phyloP scores from a whole-genome alignment of 352 stramenopile species.

The Globisporangium takayamanum region DNA sequence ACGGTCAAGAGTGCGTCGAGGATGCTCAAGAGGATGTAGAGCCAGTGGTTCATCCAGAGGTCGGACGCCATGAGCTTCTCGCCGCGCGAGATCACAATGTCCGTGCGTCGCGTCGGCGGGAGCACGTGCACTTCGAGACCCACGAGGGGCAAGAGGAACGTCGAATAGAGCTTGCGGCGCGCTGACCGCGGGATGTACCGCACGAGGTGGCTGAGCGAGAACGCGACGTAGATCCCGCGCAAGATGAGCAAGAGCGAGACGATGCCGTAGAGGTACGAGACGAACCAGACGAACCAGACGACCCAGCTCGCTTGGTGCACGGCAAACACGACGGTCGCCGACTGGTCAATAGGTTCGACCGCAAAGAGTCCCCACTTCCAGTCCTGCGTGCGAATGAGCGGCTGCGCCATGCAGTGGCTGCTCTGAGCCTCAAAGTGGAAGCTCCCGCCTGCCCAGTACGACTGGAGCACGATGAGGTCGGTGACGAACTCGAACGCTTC shows the following conservation, averaged over 20 bases:
- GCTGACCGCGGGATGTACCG: constrained; percentile 26
- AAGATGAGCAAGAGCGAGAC: constrained; percentile 37
- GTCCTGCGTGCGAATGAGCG: constrained; percentile 27
- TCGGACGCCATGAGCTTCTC: constrained; percentile 47
- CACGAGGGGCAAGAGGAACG: constrained; percentile 38
- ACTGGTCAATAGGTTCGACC: constrained; percentile 25
- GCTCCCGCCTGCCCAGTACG: constrained; percentile 39
- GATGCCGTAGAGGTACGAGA: constrained; percentile 38
- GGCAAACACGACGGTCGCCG: constrained; percentile 32
- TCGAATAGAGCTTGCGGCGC: constrained; percentile 19
- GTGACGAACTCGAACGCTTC: constrained; percentile 39
- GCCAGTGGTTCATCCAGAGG: constrained; percentile 66
- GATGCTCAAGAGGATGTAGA: constrained; percentile 53
- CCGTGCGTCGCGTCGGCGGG: constrained; percentile 26
- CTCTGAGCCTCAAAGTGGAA: constrained; percentile 45
- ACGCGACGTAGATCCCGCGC: constrained; percentile 30
- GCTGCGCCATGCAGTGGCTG: constrained; percentile 36
- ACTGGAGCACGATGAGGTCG: constrained; percentile 46
- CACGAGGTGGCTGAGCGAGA: constrained; percentile 27
- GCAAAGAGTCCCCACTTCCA: constrained; percentile 41
- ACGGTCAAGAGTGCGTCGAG: constrained; percentile 37
- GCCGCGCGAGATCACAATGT: constrained; percentile 22
- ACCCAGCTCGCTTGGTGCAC: constrained; percentile 33
- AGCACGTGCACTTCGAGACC: constrained; percentile 23
- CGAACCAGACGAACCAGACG: constrained; percentile 22